Evolutionary conservation across 441 rosid species (phyloP).

Genomic region (Erodium trifolium): DNA sequence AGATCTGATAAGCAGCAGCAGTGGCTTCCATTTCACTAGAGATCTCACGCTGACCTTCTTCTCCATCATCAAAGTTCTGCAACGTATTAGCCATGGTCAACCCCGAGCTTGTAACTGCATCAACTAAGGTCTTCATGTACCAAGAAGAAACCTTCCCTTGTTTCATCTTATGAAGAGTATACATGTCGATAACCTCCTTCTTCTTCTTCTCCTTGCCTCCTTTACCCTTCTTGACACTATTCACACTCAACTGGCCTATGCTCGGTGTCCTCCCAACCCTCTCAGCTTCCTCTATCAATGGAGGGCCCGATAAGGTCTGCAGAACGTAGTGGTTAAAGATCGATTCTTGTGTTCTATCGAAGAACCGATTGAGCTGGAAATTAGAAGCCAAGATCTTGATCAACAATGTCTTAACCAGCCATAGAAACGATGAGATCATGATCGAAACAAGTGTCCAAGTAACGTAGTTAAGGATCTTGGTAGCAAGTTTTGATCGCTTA

Average conservation of each 20-base stretch:
- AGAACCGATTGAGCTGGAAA: conserved; percentile 72
- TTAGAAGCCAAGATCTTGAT: conserved; percentile 77
- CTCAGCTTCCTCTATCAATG: conserved; percentile 67
- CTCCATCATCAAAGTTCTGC: conserved; percentile 25
- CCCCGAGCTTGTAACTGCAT: conserved; percentile 67
- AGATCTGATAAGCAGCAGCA: conserved; percentile 59
- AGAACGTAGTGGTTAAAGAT: conserved; percentile 73
- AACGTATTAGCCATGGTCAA: conserved; percentile 58
- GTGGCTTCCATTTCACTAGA: conserved; percentile 75
- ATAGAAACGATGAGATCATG: conserved; percentile 57
- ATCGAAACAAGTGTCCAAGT: conserved; percentile 60
- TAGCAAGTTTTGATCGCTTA: conserved; percentile 31
- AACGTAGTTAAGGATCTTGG: conserved; percentile 35
- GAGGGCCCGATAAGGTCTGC: conserved; percentile 68
- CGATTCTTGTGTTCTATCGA: conserved; percentile 83
- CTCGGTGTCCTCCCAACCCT: conserved; percentile 40
- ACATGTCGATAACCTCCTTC: conserved; percentile 68
- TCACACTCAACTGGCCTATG: conserved; percentile 39
- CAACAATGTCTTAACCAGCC: conserved; percentile 57
- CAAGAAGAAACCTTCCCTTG: conserved; percentile 77
- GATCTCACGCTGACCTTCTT: conserved; percentile 43
- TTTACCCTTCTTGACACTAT: conserved; percentile 33
- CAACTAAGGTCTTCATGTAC: conserved; percentile 83
- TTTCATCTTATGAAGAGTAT: conserved; percentile 58
- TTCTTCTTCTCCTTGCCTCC: conserved; percentile 19